phyloP scores from a whole-genome alignment of 768 basidiomycete genomes.

The Rhodotorula kratochvilovae region DNA sequence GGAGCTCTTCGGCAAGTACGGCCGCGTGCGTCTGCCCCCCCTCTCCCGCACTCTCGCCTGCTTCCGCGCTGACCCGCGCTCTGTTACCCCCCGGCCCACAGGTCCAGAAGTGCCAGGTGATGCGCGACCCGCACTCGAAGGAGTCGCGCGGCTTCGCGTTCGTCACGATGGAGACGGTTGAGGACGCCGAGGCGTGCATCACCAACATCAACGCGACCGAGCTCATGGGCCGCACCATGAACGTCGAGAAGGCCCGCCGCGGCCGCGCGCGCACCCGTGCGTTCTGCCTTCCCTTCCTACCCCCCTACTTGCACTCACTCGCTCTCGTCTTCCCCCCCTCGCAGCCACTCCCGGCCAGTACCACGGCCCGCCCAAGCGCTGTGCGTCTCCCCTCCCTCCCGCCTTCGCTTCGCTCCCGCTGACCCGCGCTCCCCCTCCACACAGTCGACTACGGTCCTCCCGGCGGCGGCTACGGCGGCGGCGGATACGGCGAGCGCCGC shows the following conservation, averaged over 20 bases:
- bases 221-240: constrained; percentile 77
- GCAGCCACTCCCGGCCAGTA: constrained; percentile 84
- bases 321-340: too few species aligned
- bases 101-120: constrained; percentile 63
- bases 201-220: constrained; percentile 76
- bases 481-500: constrained; percentile 64
- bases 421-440: not conserved
- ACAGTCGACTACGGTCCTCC: constrained; percentile 2
- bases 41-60: not conserved
- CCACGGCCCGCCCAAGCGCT: constrained; percentile 83
- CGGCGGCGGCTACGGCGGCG: constrained; percentile 22
- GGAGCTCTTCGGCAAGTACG: constrained; percentile 78
- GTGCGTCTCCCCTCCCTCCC: constrained; percentile 53
- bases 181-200: constrained; percentile 89
- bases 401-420: not conserved
- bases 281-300: too few species aligned
- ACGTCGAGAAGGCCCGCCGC: constrained; percentile 89
- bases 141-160: constrained; percentile 82
- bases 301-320: too few species aligned
- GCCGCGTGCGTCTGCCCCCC: constrained; percentile 58
- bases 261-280: constrained; percentile 72
- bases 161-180: constrained; percentile 73
- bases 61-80: constrained; percentile 2
- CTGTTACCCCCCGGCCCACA: constrained; percentile 43
- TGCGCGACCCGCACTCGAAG: constrained; percentile 64